Conservation (phyloP, 2,329 filamentous ascomycete genomes). For the Botrytis fabae region DNA sequence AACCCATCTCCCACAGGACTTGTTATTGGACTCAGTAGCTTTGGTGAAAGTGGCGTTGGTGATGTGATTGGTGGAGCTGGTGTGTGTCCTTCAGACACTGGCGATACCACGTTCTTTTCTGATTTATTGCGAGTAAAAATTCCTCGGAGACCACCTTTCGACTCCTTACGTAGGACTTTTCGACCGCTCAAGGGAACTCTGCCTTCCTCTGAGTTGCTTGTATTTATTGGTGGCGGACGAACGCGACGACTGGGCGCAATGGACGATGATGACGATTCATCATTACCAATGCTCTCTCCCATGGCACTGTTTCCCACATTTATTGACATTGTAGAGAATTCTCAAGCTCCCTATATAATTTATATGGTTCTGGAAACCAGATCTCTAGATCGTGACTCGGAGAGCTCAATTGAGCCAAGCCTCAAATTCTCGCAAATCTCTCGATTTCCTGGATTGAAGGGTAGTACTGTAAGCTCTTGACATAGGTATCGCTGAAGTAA, state of each 20-base stretch:
- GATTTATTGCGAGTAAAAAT: conserved; percentile 39
- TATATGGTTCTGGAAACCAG: conserved; percentile 2
- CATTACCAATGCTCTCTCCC: not conserved
- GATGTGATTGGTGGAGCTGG: conserved; percentile 13
- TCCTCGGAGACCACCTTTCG: conserved; percentile 37
- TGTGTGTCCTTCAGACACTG: conserved; percentile 29
- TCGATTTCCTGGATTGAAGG: not conserved
- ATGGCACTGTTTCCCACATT: not conserved
- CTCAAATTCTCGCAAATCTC: not conserved
- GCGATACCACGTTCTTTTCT: conserved; percentile 30
- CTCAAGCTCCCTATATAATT: not conserved
- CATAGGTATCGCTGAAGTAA: not conserved
- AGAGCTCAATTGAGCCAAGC: conserved; percentile 3
- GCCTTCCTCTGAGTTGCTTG: conserved; percentile 21
- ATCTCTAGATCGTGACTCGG: not conserved
- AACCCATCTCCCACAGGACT: conserved; percentile 27
- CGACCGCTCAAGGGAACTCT: conserved; percentile 31
- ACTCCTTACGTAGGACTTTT: conserved; percentile 34
- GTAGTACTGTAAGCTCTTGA: not conserved
- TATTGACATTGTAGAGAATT: conserved; percentile 7
- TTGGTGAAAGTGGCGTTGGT: conserved; percentile 22
- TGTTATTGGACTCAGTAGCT: conserved; percentile 28
- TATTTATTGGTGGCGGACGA: conserved; percentile 34
- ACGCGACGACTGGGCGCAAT: conserved; percentile 31
- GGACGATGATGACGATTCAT: not conserved